These are phyloP conservation scores for Ustulina deusta DNA, from an alignment of 2,329 filamentous ascomycete species.

Conservation along the genomic window DNA sequence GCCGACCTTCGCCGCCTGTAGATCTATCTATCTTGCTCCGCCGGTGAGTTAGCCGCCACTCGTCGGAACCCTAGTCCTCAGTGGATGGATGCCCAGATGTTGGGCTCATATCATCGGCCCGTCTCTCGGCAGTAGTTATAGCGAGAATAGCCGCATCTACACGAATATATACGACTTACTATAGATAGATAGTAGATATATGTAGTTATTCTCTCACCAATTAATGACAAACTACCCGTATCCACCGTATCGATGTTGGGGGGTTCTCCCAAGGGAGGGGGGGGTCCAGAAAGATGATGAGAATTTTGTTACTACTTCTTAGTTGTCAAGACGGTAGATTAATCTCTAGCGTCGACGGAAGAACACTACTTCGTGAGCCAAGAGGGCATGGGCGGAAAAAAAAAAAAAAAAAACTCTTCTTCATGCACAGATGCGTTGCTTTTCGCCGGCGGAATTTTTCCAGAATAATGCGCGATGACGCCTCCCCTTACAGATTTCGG, in stretches of 20 bases:
- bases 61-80: conserved; percentile 7
- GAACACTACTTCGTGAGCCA: not conserved
- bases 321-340: too few relatives aligned
- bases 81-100: conserved; percentile 16
- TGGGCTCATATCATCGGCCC: conserved; percentile 38
- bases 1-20: conserved; percentile 34
- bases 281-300: conserved; percentile 5
- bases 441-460: conserved; percentile 35
- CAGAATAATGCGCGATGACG: conserved; percentile 39
- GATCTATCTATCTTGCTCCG: conserved; percentile 34
- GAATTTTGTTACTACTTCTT: too few relatives aligned
- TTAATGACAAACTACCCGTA: conserved; percentile 2
- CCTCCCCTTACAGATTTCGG: conserved; percentile 29
- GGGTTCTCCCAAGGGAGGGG: not conserved
- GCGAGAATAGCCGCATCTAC: conserved; percentile 33
- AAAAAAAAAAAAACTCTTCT: not conserved
- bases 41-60: conserved; percentile 17
- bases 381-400: not conserved
- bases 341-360: not conserved
- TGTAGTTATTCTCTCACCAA: not conserved
- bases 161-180: not conserved
- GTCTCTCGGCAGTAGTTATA: conserved; percentile 36
- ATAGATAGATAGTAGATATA: not conserved
- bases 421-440: conserved; percentile 17
- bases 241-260: conserved; percentile 1